Percentiles rank a stretch among this genome's conserved stretches.
phyloP scores from a whole-genome alignment of 345 rosid species.

The Lumnitzera racemosa region DNA sequence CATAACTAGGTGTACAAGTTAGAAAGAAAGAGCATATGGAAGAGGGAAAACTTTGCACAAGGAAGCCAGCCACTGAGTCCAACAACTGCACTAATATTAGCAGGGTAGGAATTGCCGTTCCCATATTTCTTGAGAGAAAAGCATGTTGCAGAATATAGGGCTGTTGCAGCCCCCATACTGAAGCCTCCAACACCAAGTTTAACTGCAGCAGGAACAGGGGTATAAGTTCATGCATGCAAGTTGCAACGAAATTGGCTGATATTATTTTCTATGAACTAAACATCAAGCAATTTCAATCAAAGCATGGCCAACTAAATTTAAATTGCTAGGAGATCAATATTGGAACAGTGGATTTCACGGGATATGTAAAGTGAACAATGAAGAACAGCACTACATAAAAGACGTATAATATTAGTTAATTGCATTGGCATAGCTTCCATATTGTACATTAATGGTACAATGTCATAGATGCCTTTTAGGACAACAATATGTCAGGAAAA shows the following conservation, averaged over 20 bases:
- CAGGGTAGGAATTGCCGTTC: slow-evolving; percentile 64
- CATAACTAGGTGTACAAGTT: slow-evolving; percentile 4
- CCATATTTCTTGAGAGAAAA: slow-evolving; percentile 59
- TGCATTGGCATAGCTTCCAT: too few species aligned
- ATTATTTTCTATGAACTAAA: not conserved
- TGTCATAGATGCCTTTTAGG: too few species aligned
- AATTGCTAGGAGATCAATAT: too few species aligned
- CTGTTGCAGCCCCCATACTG: slow-evolving; percentile 97
- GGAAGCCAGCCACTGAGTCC: slow-evolving; percentile 99
- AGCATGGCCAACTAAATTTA: too few species aligned
- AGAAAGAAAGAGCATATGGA: slow-evolving; percentile 6
- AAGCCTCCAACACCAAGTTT: slow-evolving; percentile 96
- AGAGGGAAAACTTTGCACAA: slow-evolving; percentile 62
- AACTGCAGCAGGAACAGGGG: slow-evolving; percentile 38
- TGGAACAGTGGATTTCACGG: too few species aligned
- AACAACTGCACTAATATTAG: slow-evolving; percentile 64
- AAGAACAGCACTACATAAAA: too few species aligned
- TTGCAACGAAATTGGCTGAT: too few species aligned
- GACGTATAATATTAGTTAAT: too few species aligned
- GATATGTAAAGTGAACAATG: too few species aligned
- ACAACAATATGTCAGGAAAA: too few species aligned
- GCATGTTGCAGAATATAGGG: slow-evolving; percentile 82
- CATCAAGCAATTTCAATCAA: slow-evolving; percentile 5
- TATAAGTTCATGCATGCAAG: not conserved
- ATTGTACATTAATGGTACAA: too few species aligned